Conservation (phyloP, 2,329 filamentous ascomycete species). For the Monilinia laxa region DNA sequence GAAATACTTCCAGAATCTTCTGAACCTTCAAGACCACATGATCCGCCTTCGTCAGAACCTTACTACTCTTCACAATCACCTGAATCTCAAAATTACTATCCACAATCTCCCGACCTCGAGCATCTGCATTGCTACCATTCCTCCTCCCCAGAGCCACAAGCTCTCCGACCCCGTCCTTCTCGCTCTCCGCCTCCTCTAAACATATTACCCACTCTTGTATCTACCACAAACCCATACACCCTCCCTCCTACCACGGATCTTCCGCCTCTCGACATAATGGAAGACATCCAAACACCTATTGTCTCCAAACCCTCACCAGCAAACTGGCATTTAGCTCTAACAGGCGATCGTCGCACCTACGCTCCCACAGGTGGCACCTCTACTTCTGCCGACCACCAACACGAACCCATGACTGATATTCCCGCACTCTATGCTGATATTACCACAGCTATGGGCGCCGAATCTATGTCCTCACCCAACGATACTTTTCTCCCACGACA, state of each 20-base stretch:
- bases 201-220: neutral
- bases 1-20: constrained; percentile 14
- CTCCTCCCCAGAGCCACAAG: neutral
- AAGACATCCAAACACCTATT: constrained; percentile 12
- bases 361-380: neutral
- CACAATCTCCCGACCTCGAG: constrained; percentile 1
- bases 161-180: constrained; percentile 8
- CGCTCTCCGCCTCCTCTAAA: constrained; percentile 8
- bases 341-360: constrained; percentile 19
- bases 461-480: neutral
- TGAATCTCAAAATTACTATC: constrained; percentile 6
- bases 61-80: constrained; percentile 12
- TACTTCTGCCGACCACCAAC: neutral
- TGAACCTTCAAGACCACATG: constrained; percentile 1
- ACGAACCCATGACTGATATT: constrained; percentile 18
- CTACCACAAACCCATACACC: neutral
- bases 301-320: neutral
- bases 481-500: neutral
- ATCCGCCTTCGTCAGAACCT: neutral
- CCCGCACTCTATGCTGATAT: constrained; percentile 17
- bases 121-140: neutral
- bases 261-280: constrained; percentile 20
- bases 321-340: constrained; percentile 21
- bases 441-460: constrained; percentile 4
- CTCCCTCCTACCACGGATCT: constrained; percentile 11